Evolutionary conservation across 2,329 filamentous ascomycete genomes (phyloP), one percentile per base, ranked within the genome.

Genomic region (Penicillium sp.): DNA sequence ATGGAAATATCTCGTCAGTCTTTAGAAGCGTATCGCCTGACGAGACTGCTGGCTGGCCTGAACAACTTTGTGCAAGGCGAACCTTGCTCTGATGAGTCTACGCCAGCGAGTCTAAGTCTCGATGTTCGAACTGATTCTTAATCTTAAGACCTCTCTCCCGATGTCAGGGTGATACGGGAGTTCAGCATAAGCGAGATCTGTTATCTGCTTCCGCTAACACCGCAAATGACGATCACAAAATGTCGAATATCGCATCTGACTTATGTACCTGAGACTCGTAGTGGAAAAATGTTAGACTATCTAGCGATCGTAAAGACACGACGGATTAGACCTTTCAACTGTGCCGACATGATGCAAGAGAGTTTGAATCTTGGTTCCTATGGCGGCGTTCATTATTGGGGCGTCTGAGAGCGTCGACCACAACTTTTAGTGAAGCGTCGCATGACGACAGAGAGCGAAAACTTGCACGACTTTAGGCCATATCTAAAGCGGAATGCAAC

Each of bases 21-120:
- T 77, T 59, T 81, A 76, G 51, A 82, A 79, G 54, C 83, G 82
- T 62, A 82, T 81, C 63, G 81, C 78, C 65, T 80, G 81, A 61
- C 82, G 79, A 28, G 84, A 81, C 58, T 81, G 79, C 63, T 86
- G 84, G 74, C 81, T 82, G 35, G 83, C 0, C 73, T 87, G 6
- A 82, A 79, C 1, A 74, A 77, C 12, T 86, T 85, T 54, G 81
- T 84, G 8, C 82, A 84, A 57, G 81, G 80, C 2, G 79, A 76
- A 42, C 78, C 76, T 7, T 71, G 67, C 39, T 69, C 73, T 15
- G 50, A 67, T 10, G 25, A n/a, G 22, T 25, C 51, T 42, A 47
- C 42, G 11, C n/a, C 51, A 49, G 25, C 50, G 25, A 39, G 3
- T 22, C 7, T n/a, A 25, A 45, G 2, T 20, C 15, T 45, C 25